Conservation (phyloP, 306 rosid species). For the Inga oerstediana region DNA sequence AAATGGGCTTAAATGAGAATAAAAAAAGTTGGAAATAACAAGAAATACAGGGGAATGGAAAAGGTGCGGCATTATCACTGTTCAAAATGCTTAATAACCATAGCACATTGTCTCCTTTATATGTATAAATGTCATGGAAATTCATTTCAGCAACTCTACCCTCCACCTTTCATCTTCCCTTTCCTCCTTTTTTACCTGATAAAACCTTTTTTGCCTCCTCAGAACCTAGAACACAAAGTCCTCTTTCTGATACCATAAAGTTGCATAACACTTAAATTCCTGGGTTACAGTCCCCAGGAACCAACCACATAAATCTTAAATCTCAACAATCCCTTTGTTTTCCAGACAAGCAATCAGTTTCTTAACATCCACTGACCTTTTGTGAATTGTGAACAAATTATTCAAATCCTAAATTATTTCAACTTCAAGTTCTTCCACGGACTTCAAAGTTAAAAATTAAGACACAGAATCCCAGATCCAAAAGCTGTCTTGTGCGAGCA, state of each 20-base stretch:
- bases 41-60: background rate
- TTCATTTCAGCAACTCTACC: background rate
- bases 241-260: background rate
- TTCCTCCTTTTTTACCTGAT: background rate
- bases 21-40: background rate
- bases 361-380: background rate
- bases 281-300: background rate
- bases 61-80: too few species aligned
- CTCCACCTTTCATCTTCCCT: background rate
- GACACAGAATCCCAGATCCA: background rate
- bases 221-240: background rate
- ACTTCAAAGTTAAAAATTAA: background rate
- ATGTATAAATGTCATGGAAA: background rate
- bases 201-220: background rate
- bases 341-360: background rate
- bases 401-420: background rate
- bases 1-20: background rate
- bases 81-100: background rate
- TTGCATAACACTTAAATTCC: background rate
- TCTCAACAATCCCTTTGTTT: background rate
- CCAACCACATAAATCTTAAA: background rate
- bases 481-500: too few species aligned
- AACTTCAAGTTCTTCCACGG: background rate
- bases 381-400: background rate
- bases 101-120: background rate